phyloP scores from a whole-genome alignment of 1,284 basidiomycete species.

The Papiliotrema laurentii region DNA sequence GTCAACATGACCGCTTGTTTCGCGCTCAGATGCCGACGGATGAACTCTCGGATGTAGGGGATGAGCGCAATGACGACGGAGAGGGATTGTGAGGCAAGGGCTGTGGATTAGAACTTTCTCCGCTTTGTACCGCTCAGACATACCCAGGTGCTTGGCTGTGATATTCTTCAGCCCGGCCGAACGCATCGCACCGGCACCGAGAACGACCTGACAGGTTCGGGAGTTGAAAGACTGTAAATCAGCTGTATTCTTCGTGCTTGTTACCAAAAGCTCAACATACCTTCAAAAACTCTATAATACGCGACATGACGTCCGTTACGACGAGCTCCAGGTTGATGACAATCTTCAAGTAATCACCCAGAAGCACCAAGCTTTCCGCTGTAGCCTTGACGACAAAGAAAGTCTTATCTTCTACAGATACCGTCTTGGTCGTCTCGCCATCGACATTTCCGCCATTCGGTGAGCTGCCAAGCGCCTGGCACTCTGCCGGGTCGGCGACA shows the following conservation, averaged over 20 bases:
- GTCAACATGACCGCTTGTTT: slow-evolving; percentile 95
- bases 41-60: slow-evolving; percentile 90
- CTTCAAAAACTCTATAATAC: slow-evolving; percentile 92
- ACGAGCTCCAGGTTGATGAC: slow-evolving; percentile 83
- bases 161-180: slow-evolving; percentile 97
- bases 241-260: slow-evolving; percentile 1
- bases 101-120: no score
- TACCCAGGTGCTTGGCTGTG: slow-evolving; percentile 93
- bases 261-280: slow-evolving; percentile 24
- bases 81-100: slow-evolving; percentile 90
- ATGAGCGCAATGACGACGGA: slow-evolving; percentile 94
- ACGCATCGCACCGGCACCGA: slow-evolving; percentile 96
- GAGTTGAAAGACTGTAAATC: slow-evolving; percentile 78
- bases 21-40: slow-evolving; percentile 82
- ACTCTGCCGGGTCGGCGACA: slow-evolving; percentile 70
- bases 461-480: slow-evolving; percentile 36
- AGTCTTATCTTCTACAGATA: slow-evolving; percentile 75
- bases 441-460: slow-evolving; percentile 5
- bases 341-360: slow-evolving; percentile 82
- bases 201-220: slow-evolving; percentile 93
- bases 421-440: slow-evolving; percentile 54
- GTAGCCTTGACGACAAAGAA: slow-evolving; percentile 87
- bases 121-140: no score
- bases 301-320: slow-evolving; percentile 89
- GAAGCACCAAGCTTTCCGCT: slow-evolving; percentile 65